Base-by-base conservation (phyloP, 2,329 filamentous ascomycete genomes). In the Colletotrichum viniferum region DNA sequence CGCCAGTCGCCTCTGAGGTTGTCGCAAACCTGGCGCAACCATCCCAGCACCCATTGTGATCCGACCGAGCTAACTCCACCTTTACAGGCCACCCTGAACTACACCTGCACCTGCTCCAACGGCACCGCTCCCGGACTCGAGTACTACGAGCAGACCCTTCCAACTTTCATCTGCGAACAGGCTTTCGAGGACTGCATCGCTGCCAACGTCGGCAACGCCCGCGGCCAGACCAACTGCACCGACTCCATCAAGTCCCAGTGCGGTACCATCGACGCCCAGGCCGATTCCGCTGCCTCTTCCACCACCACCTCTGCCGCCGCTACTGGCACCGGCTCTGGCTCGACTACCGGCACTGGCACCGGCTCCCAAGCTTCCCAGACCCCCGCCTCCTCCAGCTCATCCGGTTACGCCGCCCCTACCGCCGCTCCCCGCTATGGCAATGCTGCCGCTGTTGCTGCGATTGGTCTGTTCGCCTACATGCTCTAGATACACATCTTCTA, bases 71-170 rank as follows among this genome's bases (percentile, higher is more conserved):
- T 79, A 65, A 70, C 56, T 63, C 65, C 76, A 32, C 74, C 26
- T 18, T 9, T 58, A 2, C 77, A 90, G 87, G 69, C 70, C 55
- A 84, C 84, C 58, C 85, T 91, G 58, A 78, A 82, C 69, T 91
- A 86, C 83, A 78, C 80, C 18, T 92, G 90, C 82, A 85, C 82
- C 18, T 91, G 90, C 85, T 69, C 80, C 38, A 90, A 91, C 82
- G 83, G 81, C 79, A 86, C 85, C 62, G 83, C 85, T 8, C 89
- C 90, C 16, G 88, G 87, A 73, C 86, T 92, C 61, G 83, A 90
- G 81, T 86, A 88, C 81, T 92, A 90, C 83, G 78, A 77, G 64
- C 86, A 90, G 84, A 90, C 89, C 4, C 83, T 92, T 78, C 86
- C 87, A 63, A 86, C 84, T 72, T 90, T 88, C 79, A 86, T 90